Conservation (phyloP, 2,329 filamentous ascomycete species). For the Aspergillus quadrilineatus region DNA sequence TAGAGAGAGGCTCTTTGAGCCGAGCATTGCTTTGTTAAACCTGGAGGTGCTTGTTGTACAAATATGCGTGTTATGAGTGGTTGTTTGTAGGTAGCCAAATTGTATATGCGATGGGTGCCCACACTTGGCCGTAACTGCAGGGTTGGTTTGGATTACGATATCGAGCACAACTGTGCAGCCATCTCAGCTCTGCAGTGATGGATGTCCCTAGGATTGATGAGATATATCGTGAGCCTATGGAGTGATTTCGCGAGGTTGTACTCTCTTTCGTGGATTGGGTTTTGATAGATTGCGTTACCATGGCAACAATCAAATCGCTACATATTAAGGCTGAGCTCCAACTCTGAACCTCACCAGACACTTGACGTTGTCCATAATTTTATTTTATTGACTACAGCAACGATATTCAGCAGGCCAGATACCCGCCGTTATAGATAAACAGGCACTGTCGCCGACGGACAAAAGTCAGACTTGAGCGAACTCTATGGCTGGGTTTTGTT, state of each 20-base stretch:
- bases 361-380: too few relatives aligned
- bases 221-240: background rate
- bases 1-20: conserved; percentile 18
- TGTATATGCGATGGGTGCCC: too few relatives aligned
- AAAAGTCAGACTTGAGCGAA: conserved; percentile 9
- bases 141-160: background rate
- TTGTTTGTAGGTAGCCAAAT: background rate
- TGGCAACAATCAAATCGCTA: too few relatives aligned
- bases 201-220: background rate
- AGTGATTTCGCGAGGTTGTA: too few relatives aligned
- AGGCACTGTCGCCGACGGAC: conserved; percentile 19
- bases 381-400: background rate
- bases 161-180: background rate
- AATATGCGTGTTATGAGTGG: background rate
- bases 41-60: background rate
- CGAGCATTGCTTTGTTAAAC: conserved; percentile 11
- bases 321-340: too few relatives aligned
- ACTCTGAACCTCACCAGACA: too few relatives aligned
- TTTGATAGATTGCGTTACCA: background rate
- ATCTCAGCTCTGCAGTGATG: background rate
- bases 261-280: background rate
- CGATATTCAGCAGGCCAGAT: background rate
- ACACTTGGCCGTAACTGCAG: background rate
- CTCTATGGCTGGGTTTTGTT: conserved; percentile 24
- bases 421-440: background rate